Evolutionary conservation across 305 asterid genomes (phyloP).

Genomic region (Fraxinus angustifolia): DNA sequence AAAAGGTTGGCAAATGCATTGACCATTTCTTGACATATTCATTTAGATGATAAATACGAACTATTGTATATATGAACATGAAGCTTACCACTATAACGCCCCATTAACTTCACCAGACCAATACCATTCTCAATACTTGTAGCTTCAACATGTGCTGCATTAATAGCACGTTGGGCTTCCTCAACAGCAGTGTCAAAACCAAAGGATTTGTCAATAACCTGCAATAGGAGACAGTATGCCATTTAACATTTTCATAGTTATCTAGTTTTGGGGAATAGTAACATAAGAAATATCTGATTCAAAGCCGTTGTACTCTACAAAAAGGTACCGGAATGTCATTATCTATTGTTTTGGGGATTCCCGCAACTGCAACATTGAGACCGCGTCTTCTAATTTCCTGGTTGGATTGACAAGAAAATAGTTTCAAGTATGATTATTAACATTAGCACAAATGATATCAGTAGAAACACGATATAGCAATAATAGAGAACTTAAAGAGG

Average conservation of each 20-base stretch:
- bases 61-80: neutral
- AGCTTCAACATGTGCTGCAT: slow-evolving; percentile 88
- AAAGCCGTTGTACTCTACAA: neutral
- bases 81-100: slow-evolving; percentile 64
- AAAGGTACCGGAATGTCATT: slow-evolving; percentile 76
- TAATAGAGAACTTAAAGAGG: neutral
- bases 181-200: slow-evolving; percentile 91
- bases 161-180: slow-evolving; percentile 92
- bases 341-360: slow-evolving; percentile 82
- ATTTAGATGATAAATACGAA: neutral
- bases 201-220: slow-evolving; percentile 78
- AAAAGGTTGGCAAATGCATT: neutral
- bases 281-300: neutral
- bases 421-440: neutral
- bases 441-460: neutral
- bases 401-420: neutral
- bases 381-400: slow-evolving; percentile 80
- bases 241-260: neutral
- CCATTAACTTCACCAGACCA: slow-evolving; percentile 84
- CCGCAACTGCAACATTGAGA: slow-evolving; percentile 72
- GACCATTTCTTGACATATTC: neutral
- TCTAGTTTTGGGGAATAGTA: slow-evolving; percentile 4
- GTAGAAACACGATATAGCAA: neutral
- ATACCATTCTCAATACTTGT: slow-evolving; percentile 74
- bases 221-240: slow-evolving; percentile 14